These are phyloP conservation scores for Erythrophleum ivorense DNA, from an alignment of 331 rosid species.

Conservation along the genomic window DNA sequence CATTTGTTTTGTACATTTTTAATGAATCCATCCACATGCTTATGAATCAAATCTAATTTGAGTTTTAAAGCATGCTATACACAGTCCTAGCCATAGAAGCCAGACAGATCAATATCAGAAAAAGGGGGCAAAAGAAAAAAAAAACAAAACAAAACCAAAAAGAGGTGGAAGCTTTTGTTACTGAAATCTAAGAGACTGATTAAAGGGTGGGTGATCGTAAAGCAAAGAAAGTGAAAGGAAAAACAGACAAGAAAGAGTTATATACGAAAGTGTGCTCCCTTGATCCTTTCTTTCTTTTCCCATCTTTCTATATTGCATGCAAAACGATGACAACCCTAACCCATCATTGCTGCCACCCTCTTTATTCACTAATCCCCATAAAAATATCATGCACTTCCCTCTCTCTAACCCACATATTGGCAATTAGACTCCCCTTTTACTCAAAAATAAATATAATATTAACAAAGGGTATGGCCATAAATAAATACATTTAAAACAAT, in stretches of 20 bases:
- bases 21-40: conserved; percentile 16
- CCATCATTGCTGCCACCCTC: conserved; percentile 75
- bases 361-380: conserved; percentile 69
- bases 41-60: conserved; percentile 1
- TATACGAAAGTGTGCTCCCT: conserved; percentile 44
- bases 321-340: conserved; percentile 54
- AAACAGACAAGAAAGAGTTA: conserved; percentile 44
- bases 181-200: conserved; percentile 68
- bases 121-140: conserved; percentile 9
- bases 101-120: conserved; percentile 40
- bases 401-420: neutral
- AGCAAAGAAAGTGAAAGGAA: conserved; percentile 50
- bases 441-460: neutral
- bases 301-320: conserved; percentile 54
- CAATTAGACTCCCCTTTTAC: neutral
- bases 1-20: neutral
- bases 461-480: conserved; percentile 21
- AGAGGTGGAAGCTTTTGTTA: conserved; percentile 48
- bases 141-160: conserved; percentile 4
- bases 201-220: conserved; percentile 62
- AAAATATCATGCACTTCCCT: conserved; percentile 23
- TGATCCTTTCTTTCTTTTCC: conserved; percentile 37
- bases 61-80: neutral
- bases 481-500: conserved; percentile 33
- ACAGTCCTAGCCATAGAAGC: conserved; percentile 26